Base-by-base conservation (phyloP, 192 early-diverging fungal species). In the Coemansia sp. region DNA sequence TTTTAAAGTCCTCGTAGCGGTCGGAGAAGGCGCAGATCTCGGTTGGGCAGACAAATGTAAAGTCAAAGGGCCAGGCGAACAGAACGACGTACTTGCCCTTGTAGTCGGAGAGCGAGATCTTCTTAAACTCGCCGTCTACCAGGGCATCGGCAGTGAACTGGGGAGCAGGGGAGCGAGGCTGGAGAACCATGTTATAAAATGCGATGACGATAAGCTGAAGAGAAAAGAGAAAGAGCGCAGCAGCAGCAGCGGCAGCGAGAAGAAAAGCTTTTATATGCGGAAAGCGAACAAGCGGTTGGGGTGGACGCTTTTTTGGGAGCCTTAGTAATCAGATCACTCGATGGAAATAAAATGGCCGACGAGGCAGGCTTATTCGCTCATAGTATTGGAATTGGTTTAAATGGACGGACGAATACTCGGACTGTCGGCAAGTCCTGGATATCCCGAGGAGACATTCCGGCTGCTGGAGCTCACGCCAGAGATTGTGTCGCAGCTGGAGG, bases 1-100 rank as follows among this genome's bases (percentile, higher is more conserved):
- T 85, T 61, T 87, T 79, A 83, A 97, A 97, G 72, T 94, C 87
- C 12, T 84, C 85, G 60, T 85, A 83, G 65, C 86, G 85, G 76
- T 97, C 93, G 62, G 85, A 86, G 85, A 93, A 93, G 29, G 91
- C 91, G 56, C 92, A 86, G 82, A 97, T 92, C 79, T 97, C 93
- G 62, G 95, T 95, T 29, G 95, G 95, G 84, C 95, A 97, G 50
- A 91, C 88, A 58, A 90, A 91, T 58, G 89, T 90, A 75, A 90
- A 96, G 80, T 95, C 94, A 58, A 93, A 85, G 53, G 95, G 95
- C 84, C 95, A 96, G 76, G 92, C 91, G 76, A 92, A 90, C 36
- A 94, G 83, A 19, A 91, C 86, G 18, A 93, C 76, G 73, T 83
- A 87, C 70, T 86, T 83, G 70, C 86, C 85, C 83, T 85, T 85